phyloP scores from a whole-genome alignment of 169 alveolate species.

The Plasmodium cynomolgi region DNA sequence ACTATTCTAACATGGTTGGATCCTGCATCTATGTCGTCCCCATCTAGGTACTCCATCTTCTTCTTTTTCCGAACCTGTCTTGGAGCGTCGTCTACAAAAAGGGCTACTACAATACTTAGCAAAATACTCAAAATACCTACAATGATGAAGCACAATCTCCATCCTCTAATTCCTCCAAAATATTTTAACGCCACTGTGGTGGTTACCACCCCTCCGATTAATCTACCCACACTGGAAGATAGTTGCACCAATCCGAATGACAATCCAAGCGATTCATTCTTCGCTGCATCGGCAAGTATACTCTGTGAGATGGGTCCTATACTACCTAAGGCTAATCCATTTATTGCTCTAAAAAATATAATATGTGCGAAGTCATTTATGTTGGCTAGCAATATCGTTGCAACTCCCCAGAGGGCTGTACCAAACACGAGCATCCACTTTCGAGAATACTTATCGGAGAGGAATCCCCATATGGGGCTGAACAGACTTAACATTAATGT shows the following conservation, averaged over 20 bases:
- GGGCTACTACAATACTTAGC: slow-evolving; percentile 82
- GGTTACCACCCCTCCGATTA: slow-evolving; percentile 89
- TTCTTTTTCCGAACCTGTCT: slow-evolving; percentile 71
- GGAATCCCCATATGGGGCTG: slow-evolving; percentile 93
- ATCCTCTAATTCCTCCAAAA: slow-evolving; percentile 84
- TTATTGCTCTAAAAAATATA: slow-evolving; percentile 84
- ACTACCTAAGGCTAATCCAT: slow-evolving; percentile 89
- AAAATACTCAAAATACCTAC: slow-evolving; percentile 85
- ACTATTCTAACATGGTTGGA: neutral
- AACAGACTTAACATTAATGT: slow-evolving; percentile 86
- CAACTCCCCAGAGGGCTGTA: slow-evolving; percentile 89
- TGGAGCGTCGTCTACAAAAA: slow-evolving; percentile 86
- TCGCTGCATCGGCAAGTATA: slow-evolving; percentile 87
- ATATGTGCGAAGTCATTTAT: slow-evolving; percentile 85
- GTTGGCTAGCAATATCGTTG: slow-evolving; percentile 85
- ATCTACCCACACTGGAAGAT: slow-evolving; percentile 87
- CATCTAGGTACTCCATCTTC: slow-evolving; percentile 29
- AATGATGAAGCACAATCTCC: slow-evolving; percentile 87
- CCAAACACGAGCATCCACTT: slow-evolving; percentile 89
- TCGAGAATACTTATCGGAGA: slow-evolving; percentile 89
- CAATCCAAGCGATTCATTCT: slow-evolving; percentile 81
- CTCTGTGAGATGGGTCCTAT: slow-evolving; percentile 90
- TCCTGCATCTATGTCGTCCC: neutral
- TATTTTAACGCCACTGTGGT: slow-evolving; percentile 86
- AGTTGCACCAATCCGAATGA: slow-evolving; percentile 90